Conservation (phyloP, 2,329 filamentous ascomycete species). For the Talaromyces marneffei region DNA sequence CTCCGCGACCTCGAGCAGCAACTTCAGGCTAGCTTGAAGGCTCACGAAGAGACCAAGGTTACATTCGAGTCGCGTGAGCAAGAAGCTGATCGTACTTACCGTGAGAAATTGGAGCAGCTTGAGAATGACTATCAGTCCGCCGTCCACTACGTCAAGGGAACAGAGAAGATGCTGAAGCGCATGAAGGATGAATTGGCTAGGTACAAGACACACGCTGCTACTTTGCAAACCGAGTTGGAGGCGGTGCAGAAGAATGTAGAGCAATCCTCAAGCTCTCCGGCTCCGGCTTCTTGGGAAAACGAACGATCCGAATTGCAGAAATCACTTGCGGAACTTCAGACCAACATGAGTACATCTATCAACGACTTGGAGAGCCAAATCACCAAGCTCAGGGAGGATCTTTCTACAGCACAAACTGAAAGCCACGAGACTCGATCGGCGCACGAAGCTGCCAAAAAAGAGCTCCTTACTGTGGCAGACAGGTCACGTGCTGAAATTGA, state of each 20-base stretch:
- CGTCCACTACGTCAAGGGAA: slow-evolving; percentile 96
- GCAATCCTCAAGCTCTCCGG: slow-evolving; percentile 35
- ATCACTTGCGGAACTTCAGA: slow-evolving; percentile 64
- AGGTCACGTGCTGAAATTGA: slow-evolving; percentile 65
- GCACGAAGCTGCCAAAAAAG: slow-evolving; percentile 49
- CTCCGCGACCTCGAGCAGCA: slow-evolving; percentile 84
- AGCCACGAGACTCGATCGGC: slow-evolving; percentile 60
- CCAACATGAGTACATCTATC: slow-evolving; percentile 61
- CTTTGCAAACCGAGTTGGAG: slow-evolving; percentile 76
- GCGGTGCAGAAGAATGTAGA: slow-evolving; percentile 53
- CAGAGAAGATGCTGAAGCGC: slow-evolving; percentile 97
- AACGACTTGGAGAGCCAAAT: slow-evolving; percentile 67
- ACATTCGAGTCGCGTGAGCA: slow-evolving; percentile 73
- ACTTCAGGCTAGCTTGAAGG: slow-evolving; percentile 66
- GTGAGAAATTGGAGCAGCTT: slow-evolving; percentile 86
- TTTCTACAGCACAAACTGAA: slow-evolving; percentile 60
- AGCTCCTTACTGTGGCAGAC: slow-evolving; percentile 52
- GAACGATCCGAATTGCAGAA: slow-evolving; percentile 64
- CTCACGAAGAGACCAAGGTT: slow-evolving; percentile 79
- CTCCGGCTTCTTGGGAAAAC: slow-evolving; percentile 62
- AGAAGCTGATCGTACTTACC: slow-evolving; percentile 81
- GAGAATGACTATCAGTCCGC: slow-evolving; percentile 98
- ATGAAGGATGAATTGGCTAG: slow-evolving; percentile 96
- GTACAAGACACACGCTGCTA: slow-evolving; percentile 79
- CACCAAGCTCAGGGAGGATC: slow-evolving; percentile 60